A percentile compares a stretch with the other conserved stretches of the same genome.
Evolutionary conservation across 179 eudicot species (phyloP).

Genomic region (Nepenthes alata): DNA sequence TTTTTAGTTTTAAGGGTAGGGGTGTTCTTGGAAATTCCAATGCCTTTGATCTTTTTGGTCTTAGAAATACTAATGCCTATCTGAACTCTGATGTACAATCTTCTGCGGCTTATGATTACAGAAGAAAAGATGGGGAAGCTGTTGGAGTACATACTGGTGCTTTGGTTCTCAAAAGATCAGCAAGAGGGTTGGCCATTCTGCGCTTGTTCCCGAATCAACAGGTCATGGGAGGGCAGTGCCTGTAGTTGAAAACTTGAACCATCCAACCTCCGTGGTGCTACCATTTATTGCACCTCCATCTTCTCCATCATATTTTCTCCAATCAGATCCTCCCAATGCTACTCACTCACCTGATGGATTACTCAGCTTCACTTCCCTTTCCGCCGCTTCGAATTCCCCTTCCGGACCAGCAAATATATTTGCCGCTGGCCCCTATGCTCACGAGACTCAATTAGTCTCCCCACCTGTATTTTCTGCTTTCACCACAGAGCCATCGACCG

Average conservation of each 20-base stretch:
- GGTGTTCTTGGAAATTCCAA: too few relatives aligned
- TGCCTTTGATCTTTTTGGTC: too few relatives aligned
- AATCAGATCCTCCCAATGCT: conserved; percentile 37
- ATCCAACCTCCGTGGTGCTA: conserved; percentile 20
- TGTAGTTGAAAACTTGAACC: conserved; percentile 18
- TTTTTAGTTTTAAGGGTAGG: too few relatives aligned
- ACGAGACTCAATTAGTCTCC: conserved; percentile 40
- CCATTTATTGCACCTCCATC: conserved; percentile 46
- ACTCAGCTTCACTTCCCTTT: conserved; percentile 19
- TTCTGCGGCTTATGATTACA: conserved; percentile 9
- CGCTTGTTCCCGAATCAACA: conserved; percentile 35
- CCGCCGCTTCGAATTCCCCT: conserved; percentile 13
- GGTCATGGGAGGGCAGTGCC: conserved; percentile 13
- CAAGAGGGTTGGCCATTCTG: conserved; percentile 33
- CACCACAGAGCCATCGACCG: conserved; percentile 40
- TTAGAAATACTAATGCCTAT: too few relatives aligned
- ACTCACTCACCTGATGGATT: conserved; percentile 37
- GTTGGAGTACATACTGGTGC: conserved; percentile 32
- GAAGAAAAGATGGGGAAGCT: conserved; percentile 40
- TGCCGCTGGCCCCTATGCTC: conserved; percentile 37
- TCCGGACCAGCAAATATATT: conserved; percentile 26
- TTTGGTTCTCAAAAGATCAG: conserved; percentile 33
- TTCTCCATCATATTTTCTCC: conserved; percentile 30
- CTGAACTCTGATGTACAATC: background rate
- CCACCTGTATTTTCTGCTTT: conserved; percentile 44